phyloP scores from a whole-genome alignment of 257 asterid genomes.

The Fraxinus excelsior region DNA sequence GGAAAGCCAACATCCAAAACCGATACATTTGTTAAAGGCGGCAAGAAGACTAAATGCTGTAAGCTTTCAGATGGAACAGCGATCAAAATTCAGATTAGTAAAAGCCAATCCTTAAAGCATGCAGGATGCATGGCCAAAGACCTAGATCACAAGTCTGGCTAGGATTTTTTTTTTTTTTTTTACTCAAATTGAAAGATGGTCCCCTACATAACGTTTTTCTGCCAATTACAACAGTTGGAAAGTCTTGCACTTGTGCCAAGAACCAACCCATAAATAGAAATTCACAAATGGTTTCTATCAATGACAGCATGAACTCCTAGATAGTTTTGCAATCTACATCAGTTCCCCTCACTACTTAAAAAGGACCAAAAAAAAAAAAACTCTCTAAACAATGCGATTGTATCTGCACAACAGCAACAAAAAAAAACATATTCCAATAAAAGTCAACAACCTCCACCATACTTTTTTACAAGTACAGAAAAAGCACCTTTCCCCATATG shows the following conservation, averaged over 20 bases:
- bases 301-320: background rate
- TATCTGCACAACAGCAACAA: background rate
- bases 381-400: background rate
- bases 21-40: background rate
- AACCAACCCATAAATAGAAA: background rate
- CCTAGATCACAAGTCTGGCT: background rate
- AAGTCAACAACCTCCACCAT: background rate
- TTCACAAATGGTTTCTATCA: background rate
- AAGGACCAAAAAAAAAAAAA: background rate
- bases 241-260: background rate
- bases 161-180: background rate
- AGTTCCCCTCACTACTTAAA: background rate
- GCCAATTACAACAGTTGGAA: background rate
- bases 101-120: background rate
- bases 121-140: background rate
- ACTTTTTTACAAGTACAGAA: background rate
- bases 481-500: background rate
- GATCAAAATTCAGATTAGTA: background rate
- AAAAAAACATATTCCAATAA: background rate
- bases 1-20: conserved; percentile 2
- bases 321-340: background rate
- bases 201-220: background rate
- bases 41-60: background rate
- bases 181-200: background rate
- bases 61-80: background rate